Conservation (phyloP, 805 yeast genomes). For the Nakazawaea peltata region DNA sequence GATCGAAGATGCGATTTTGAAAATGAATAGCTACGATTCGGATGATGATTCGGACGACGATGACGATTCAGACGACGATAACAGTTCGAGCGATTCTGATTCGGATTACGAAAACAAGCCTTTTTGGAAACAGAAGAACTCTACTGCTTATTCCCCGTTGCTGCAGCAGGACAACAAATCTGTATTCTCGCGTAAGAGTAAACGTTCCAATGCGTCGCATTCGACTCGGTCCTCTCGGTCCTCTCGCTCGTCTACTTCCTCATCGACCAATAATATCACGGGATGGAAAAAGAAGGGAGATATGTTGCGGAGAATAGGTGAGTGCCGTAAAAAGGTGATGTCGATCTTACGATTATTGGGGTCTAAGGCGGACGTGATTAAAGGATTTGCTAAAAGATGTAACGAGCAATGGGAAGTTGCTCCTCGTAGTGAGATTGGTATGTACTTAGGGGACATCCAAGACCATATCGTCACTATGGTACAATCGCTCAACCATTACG, state of each 20-base stretch:
- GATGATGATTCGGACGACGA: conserved; percentile 30
- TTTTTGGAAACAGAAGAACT: conserved; percentile 16
- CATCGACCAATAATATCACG: conserved; percentile 35
- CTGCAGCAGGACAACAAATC: conserved; percentile 20
- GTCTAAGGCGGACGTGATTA: conserved; percentile 94
- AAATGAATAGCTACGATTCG: conserved; percentile 66
- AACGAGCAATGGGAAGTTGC: conserved; percentile 77
- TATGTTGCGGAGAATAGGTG: conserved; percentile 92
- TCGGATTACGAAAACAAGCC: conserved; percentile 22
- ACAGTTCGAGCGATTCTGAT: conserved; percentile 12
- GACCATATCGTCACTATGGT: conserved; percentile 98
- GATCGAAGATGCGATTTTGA: conserved; percentile 88
- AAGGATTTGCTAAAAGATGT: conserved; percentile 88
- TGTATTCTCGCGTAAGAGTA: conserved; percentile 12
- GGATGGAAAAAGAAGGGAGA: conserved; percentile 93
- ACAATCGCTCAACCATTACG: conserved; percentile 89
- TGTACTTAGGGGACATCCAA: conserved; percentile 95
- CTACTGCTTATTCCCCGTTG: too few species aligned
- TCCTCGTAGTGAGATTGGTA: conserved; percentile 79
- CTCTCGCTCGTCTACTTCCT: conserved; percentile 17
- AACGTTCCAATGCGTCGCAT: conserved; percentile 15
- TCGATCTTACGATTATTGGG: conserved; percentile 76
- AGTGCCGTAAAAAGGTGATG: conserved; percentile 92
- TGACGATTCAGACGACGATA: conserved; percentile 22
- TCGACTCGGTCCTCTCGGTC: conserved; percentile 16